Evolutionary conservation across 352 stramenopile genomes (phyloP).

Genomic region (Pythium dissimile): DNA sequence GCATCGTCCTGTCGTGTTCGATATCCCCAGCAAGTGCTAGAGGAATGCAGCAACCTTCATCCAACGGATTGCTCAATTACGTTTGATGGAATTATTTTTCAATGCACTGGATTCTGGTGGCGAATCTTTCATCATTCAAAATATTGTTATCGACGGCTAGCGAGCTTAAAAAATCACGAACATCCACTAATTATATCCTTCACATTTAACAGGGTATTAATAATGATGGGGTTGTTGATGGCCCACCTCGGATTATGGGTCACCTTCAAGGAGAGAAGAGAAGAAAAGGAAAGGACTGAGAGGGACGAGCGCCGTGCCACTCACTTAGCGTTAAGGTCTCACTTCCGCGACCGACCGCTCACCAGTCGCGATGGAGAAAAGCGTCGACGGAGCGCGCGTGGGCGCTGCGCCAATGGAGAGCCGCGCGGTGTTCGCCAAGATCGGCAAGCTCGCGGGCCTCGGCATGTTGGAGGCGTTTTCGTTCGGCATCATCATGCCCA

Average conservation of each 20-base stretch:
- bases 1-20: conserved; percentile 73
- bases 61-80: no score
- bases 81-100: no score
- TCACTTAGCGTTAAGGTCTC: no score
- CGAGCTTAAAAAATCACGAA: no score
- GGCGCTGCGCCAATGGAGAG: no score
- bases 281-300: neutral
- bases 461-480: conserved; percentile 44
- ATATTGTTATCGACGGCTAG: no score
- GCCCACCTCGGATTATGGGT: neutral
- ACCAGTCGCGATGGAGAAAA: neutral
- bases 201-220: neutral
- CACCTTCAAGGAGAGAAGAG: neutral
- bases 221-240: neutral
- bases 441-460: conserved; percentile 44
- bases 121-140: no score
- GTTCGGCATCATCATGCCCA: conserved; percentile 63
- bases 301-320: no score
- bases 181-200: no score
- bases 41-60: neutral
- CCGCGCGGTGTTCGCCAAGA: neutral
- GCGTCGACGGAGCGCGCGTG: no score
- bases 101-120: no score
- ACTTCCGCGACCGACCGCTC: neutral
- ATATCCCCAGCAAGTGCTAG: conserved; percentile 64